Base-by-base conservation (phyloP, 768 basidiomycete genomes). In the Imleria badia region DNA sequence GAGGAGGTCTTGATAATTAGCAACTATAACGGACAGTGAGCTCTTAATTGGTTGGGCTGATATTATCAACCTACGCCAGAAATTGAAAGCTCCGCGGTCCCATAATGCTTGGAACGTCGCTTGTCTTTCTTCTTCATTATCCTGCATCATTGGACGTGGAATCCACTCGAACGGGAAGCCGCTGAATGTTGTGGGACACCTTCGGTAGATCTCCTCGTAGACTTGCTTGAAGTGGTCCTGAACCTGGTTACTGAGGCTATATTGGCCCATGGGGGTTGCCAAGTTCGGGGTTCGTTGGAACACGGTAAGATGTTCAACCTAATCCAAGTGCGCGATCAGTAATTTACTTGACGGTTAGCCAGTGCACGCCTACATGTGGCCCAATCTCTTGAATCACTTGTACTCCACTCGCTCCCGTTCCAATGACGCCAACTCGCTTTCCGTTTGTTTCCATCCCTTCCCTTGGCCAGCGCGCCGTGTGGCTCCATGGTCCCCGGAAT, bases 271-370 rank as follows among this genome's bases (percentile, higher is more conserved):
- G 6, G 58, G 58, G 0, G 15, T 26, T 2, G 55, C 39, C 3
- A 65, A 39, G 11, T 58, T 64, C 3, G 63, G 62, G 2, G 59
- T 58, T 34, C 62, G 55, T 34, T 64, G 59, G 50, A 60, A 61
- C 14, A 54, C 47, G 22, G 55, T 52, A 2, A 60, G 47, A 11
- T 45, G 30, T 1, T 54, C 8, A 1, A 50, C 62, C 54, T 64
- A 35, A 30, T 41, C 10, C 44, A 10, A 31, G 6, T 13, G 7
- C 23, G 12, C 6, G 13, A 19, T 49, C 12, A 52, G 30, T 26
- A 6, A 8, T 26, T 6, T 29, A 17, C n/a, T 0, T 12, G 30
- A 12, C 1, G 3, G 10, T 38, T 12, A 3, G 13, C 6, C 11
- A 43, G 10, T 10, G 5, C 9, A 8, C 39, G 20, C 54, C 5